phyloP scores from a whole-genome alignment of 768 basidiomycete genomes.

The Boletus coccyginus region DNA sequence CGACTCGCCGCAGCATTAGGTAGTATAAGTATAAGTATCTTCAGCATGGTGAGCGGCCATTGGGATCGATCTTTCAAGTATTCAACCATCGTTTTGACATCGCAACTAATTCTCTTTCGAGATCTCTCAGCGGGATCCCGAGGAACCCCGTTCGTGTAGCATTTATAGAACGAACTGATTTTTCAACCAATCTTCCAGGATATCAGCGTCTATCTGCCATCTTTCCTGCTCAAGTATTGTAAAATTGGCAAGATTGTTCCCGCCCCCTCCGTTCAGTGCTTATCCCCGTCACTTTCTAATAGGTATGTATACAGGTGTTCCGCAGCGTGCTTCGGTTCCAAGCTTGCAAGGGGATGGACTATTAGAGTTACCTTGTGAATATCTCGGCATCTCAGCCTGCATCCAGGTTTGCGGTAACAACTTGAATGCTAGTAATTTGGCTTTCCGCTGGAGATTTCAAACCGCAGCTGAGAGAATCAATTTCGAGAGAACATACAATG shows the following conservation, averaged over 20 bases:
- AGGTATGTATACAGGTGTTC: constrained; percentile 21
- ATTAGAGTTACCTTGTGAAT: too few species aligned
- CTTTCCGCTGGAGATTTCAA: too few species aligned
- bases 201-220: constrained; percentile 16
- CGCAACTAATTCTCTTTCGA: background rate
- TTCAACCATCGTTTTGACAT: background rate
- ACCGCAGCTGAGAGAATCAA: too few species aligned
- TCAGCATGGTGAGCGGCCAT: background rate
- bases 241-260: constrained; percentile 15
- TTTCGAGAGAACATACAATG: too few species aligned
- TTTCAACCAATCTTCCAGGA: background rate
- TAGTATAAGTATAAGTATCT: too few species aligned
- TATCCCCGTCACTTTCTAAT: constrained; percentile 10
- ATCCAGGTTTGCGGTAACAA: too few species aligned
- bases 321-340: constrained; percentile 12
- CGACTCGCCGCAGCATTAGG: too few species aligned
- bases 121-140: background rate
- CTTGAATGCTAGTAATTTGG: too few species aligned
- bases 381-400: too few species aligned
- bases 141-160: background rate
- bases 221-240: constrained; percentile 16
- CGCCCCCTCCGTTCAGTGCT: constrained; percentile 13
- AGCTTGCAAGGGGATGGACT: constrained; percentile 5
- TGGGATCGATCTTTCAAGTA: background rate
- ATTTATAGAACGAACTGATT: background rate